Base-by-base conservation (phyloP, 331 rosid genomes). In the Prunus yedoensis region DNA sequence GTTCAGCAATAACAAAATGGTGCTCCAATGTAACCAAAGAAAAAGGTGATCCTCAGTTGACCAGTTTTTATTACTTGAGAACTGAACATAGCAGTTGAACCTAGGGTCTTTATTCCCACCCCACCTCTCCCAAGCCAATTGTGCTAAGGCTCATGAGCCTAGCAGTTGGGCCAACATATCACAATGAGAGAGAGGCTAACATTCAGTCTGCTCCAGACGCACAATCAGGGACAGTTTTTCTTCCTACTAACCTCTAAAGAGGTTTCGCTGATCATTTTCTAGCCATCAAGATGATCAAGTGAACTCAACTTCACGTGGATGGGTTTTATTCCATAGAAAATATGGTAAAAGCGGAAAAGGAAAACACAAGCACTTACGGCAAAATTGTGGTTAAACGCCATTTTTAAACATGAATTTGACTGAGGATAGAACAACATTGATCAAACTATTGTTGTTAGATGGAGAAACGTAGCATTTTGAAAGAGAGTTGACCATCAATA, bases 401-500 rank as follows among this genome's bases (percentile, higher is more conserved):
- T 9, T 62, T 28, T 28, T 17, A 4, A 51, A 30, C 3, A 49
- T 1, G 43, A 49, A 68, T 23, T 68, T 49, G 41, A 14, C 27
- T 27, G 20, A 47, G 12, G 35, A 8, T 16, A 68, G 8, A 8
- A 35, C 35, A 68, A 20, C 47, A 70, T 52, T 38, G 25, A 32
- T 10, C 41, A 35, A 5, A 14, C 30, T 28, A 41, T 56, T 23
- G 23, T 71, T 14, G 25, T 38, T 13, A 54, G 20, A 60, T 35
- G 15, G 23, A 53, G 65, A 71, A 71, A 70, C 35, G 35, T 7
- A 35, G 51, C 9, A 62, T n/a, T 38, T 56, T 4, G 38, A 58
- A 57, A 53, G 20, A 23, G 35, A 79, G 64, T 53, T 38, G 21
- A 56, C 20, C 27, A 56, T 12, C 50, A 18, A 74, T 85, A 93